A percentile compares a stretch with the other conserved stretches of the same genome.
Evolutionary conservation across 768 basidiomycete genomes (phyloP).

Genomic region (Suillus paluster): DNA sequence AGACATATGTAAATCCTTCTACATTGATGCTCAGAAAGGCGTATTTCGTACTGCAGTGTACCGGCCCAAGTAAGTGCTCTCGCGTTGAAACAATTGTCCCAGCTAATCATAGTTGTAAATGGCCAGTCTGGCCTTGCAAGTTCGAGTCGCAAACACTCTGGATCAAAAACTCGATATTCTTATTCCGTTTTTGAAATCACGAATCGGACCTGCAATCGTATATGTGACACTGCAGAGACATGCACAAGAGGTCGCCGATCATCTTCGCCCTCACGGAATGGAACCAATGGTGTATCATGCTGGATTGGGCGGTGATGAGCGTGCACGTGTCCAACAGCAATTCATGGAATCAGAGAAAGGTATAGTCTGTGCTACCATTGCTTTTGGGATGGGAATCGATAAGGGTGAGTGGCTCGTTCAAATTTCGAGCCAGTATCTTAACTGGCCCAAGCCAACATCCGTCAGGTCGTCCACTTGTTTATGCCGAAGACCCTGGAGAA

Average conservation of each 20-base stretch:
- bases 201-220: slow-evolving; percentile 48
- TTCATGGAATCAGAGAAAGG: slow-evolving; percentile 44
- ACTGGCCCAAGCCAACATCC: slow-evolving; percentile 32
- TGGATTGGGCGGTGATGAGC: slow-evolving; percentile 40
- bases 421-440: neutral
- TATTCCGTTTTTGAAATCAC: slow-evolving; percentile 38
- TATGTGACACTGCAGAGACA: slow-evolving; percentile 51
- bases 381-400: slow-evolving; percentile 54
- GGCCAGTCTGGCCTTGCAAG: slow-evolving; percentile 40
- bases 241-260: slow-evolving; percentile 40
- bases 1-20: slow-evolving; percentile 50
- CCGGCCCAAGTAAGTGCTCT: slow-evolving; percentile 43
- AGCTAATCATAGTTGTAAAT: neutral
- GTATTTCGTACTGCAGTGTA: slow-evolving; percentile 51
- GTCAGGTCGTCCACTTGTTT: slow-evolving; percentile 45
- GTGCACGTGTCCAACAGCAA: slow-evolving; percentile 39
- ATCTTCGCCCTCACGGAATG: slow-evolving; percentile 30
- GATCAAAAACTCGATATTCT: slow-evolving; percentile 41
- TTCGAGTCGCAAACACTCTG: slow-evolving; percentile 36
- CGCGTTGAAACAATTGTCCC: neutral
- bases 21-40: slow-evolving; percentile 41
- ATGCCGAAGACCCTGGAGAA: slow-evolving; percentile 53
- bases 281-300: slow-evolving; percentile 47
- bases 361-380: slow-evolving; percentile 50
- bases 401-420: slow-evolving; percentile 27